Evolutionary conservation across 129 eudicot genomes (phyloP).

Genomic region (Flaveria ramosissima): DNA sequence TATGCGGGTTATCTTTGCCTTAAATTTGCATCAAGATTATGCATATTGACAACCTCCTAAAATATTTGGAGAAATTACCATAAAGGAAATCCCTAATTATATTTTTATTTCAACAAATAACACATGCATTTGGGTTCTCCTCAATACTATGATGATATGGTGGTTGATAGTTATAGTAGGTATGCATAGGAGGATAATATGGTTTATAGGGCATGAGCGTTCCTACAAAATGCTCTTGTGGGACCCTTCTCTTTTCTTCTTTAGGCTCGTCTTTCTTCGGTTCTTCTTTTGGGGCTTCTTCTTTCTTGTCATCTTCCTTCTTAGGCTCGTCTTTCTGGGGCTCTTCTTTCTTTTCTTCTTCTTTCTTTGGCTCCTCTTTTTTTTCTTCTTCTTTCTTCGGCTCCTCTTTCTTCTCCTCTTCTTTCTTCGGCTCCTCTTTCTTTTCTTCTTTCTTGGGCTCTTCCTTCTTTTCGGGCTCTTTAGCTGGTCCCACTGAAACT

Average conservation of each 20-base stretch:
- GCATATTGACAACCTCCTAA: slow-evolving; percentile 27
- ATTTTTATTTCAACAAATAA: slow-evolving; percentile 42
- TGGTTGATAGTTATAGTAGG: slow-evolving; percentile 55
- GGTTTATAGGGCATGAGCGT: slow-evolving; percentile 66
- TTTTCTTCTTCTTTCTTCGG: slow-evolving; percentile 37
- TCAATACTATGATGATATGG: slow-evolving; percentile 72
- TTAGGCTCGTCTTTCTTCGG: slow-evolving; percentile 56
- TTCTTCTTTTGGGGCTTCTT: slow-evolving; percentile 48
- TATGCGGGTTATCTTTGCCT: slow-evolving; percentile 31
- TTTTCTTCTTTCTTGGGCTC: slow-evolving; percentile 54
- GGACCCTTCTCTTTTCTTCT: slow-evolving; percentile 48
- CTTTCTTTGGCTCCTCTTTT: slow-evolving; percentile 51
- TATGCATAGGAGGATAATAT: slow-evolving; percentile 70
- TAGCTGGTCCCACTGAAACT: slow-evolving; percentile 77
- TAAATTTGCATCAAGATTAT: slow-evolving; percentile 30
- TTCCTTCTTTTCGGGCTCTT: slow-evolving; percentile 85
- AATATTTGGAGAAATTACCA: slow-evolving; percentile 26
- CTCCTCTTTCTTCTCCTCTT: slow-evolving; percentile 3
- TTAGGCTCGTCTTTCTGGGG: slow-evolving; percentile 49
- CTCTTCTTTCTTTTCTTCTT: slow-evolving; percentile 57
- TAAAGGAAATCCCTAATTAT: slow-evolving; percentile 16
- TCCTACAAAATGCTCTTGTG: slow-evolving; percentile 55
- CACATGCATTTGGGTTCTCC: slow-evolving; percentile 89
- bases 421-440: slow-evolving; percentile 12
- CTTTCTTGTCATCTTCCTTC: slow-evolving; percentile 50